These are phyloP conservation scores for Aspergillus heteromorphus DNA, from an alignment of 495 filamentous ascomycete species.

Conservation along the genomic window DNA sequence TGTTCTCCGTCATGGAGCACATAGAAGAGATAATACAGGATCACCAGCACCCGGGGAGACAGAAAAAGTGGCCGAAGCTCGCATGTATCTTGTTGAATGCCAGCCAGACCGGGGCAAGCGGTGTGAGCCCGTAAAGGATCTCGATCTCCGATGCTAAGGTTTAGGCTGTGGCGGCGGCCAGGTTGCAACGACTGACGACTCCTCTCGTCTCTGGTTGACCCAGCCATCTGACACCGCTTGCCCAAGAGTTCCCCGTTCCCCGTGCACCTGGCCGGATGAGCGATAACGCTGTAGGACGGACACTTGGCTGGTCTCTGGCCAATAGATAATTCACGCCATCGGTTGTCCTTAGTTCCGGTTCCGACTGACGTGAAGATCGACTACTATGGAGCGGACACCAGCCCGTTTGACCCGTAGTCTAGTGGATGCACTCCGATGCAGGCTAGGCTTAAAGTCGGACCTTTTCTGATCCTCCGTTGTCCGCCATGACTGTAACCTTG, in stretches of 20 bases:
- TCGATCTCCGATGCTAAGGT: background rate
- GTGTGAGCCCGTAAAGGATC: background rate
- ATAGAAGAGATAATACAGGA: background rate
- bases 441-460: background rate
- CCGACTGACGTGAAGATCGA: conserved; percentile 8
- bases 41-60: background rate
- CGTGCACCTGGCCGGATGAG: background rate
- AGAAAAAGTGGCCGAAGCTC: background rate
- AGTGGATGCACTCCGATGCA: too few species aligned
- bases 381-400: background rate
- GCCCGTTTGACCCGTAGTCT: conserved; percentile 1
- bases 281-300: background rate
- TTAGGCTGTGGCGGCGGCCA: background rate
- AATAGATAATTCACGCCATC: background rate
- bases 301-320: background rate
- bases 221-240: background rate
- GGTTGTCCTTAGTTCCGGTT: background rate
- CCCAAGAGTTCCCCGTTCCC: background rate
- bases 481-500: background rate
- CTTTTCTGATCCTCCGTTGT: background rate
- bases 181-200: background rate
- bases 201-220: background rate
- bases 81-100: too few species aligned
- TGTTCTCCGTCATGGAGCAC: background rate
- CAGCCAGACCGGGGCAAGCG: background rate